Base-by-base conservation (phyloP, 2,329 filamentous ascomycete genomes). In the Lachnellula hyalina region DNA sequence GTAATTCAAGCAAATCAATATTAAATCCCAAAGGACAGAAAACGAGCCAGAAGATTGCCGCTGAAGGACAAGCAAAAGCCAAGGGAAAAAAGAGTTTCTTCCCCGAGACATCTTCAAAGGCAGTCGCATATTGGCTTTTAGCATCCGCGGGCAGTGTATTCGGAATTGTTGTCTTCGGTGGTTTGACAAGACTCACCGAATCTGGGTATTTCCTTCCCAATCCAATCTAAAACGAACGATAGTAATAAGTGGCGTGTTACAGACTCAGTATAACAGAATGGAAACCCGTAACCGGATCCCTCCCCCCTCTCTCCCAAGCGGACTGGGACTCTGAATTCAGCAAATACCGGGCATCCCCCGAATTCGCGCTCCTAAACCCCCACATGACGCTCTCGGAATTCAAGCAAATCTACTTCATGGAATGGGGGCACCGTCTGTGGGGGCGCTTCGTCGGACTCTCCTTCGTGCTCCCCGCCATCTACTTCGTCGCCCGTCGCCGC, bases 331-430 rank as follows among this genome's bases (percentile, higher is more conserved):
- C 85, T 61, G 94, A 97, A 68, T 99, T 97, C 74, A 77, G 85
- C 53, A 94, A 95, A 73, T 99, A 99, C 77, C 86, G 87, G 62
- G 83, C 87, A 44, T 96, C 91, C 19, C 94, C 94, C 59, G 94
- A 99, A 73, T 99, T 93, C 75, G 84, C 89, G 68, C 82, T 91
- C 59, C 80, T 99, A 64, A 99, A 99, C 75, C 87, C 92, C 34
- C 83, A 90, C 71, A 99, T 99, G 94, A 87, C 82, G 34, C 78
- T 99, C 54, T 81, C 85, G 55, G 94, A 99, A 71, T 99, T 97
- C 77, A 96, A 97, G 74, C 87, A 94, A 70, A 99, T 99, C 63
- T 99, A 97, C 80, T 99, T 88, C 72, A 97, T 97, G 94, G 94
- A 99, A 77, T 99, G 94, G 94, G 85, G 86, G 44, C 94, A 99